Evolutionary conservation across 805 yeast species (phyloP), one percentile per base, ranked within the genome.

Genomic region (Lipomyces spencermartinsiae): DNA sequence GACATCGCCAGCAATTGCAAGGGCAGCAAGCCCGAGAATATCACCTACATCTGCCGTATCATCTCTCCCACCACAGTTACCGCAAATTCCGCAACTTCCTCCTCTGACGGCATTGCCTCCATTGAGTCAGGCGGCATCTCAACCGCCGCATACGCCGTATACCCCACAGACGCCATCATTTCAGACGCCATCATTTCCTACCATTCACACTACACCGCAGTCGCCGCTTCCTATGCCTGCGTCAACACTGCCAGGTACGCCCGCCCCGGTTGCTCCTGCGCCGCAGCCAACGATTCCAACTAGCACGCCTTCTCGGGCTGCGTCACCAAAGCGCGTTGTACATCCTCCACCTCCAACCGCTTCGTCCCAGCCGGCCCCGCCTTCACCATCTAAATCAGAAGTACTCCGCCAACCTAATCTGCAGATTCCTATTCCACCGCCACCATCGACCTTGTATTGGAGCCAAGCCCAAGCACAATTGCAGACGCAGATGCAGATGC

Each of bases 361-460:
- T 10, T 58, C n/a, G 53, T 64, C 58, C 5, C 16, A 37, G n/a
- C 57, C 31, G 31, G 22, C 43, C 6, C 58, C 68, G 34, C 22
- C 61, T 5, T 65, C 69, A 1, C 66, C 71, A 12, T 35, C 63
- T 2, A 64, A 65, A 31, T 54, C 49, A 2, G 33, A 51, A 8
- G 35, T 19, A 14, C 34, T 31, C 16, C 65, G 61, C n/a, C 69
- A 61, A 8, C 63, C 69, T n/a, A 67, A 61, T 34, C 59, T 68
- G 51, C 71, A 68, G 49, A 66, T 68, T 16, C 71, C 71, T 2
- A 68, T 68, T 25, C 71, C 71, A 29, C 67, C 71, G 33, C 62
- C 66, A 19, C 61, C 71, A 25, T 56, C 65, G 25, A 14, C 64
- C 2, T 12, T 53, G 22, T 66, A 56, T 37, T 68, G 59, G 65